Evolutionary conservation across 2,329 filamentous ascomycete species (phyloP).

Genomic region (Fusarium sp.): DNA sequence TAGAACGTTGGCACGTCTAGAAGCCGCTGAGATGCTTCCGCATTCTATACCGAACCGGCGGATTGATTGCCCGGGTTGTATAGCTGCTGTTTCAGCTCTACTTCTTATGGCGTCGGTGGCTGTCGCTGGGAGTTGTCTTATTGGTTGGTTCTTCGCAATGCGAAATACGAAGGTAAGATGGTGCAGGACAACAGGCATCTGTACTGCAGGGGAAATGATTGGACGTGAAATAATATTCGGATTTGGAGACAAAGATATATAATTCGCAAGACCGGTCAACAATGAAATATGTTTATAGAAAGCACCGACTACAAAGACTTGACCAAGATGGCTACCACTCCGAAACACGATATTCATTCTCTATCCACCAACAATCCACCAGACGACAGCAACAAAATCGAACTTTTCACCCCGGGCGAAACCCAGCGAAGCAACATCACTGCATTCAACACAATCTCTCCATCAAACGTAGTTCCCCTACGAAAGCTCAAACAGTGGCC

Average conservation of each 20-base stretch:
- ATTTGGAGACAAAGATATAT: neutral
- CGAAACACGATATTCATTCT: conserved; percentile 1
- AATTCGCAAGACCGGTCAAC: neutral
- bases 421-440: conserved; percentile 6
- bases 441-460: conserved; percentile 38
- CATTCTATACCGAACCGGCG: neutral
- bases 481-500: conserved; percentile 43
- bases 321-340: conserved; percentile 5
- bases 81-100: neutral
- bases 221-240: neutral
- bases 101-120: conserved; percentile 13
- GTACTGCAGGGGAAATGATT: neutral
- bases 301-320: too few species aligned
- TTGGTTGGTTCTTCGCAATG: conserved; percentile 16
- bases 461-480: conserved; percentile 34
- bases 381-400: conserved; percentile 24
- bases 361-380: neutral
- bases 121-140: neutral
- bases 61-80: neutral
- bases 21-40: neutral
- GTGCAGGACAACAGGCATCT: conserved; percentile 21
- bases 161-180: conserved; percentile 31
- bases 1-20: neutral
- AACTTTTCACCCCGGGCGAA: conserved; percentile 2
- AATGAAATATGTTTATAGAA: neutral